Percentiles rank a stretch among this genome's conserved stretches.
Evolutionary conservation across 2,329 filamentous ascomycete genomes (phyloP).

Genomic region (Davidsoniella eucalypti): DNA sequence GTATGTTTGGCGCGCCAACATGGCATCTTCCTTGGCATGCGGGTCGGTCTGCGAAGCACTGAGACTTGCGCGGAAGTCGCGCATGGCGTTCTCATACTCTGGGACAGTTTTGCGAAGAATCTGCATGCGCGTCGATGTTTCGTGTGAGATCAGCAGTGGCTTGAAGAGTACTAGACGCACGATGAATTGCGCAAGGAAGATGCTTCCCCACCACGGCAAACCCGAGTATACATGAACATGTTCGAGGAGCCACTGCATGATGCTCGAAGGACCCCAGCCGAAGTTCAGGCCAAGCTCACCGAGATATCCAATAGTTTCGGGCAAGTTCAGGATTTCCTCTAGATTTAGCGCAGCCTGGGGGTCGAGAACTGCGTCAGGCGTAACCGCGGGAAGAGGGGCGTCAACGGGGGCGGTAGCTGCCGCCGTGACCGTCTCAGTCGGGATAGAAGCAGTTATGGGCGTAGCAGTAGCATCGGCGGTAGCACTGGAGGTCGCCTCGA

Average conservation of each 20-base stretch:
- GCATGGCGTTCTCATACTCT: slow-evolving; percentile 28
- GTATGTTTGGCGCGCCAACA: slow-evolving; percentile 18
- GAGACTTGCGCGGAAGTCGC: slow-evolving; percentile 31
- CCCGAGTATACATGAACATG: slow-evolving; percentile 62
- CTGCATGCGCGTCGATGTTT: slow-evolving; percentile 45
- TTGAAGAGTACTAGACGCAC: slow-evolving; percentile 51
- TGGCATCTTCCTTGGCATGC: slow-evolving; percentile 12
- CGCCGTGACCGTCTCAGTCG: slow-evolving; percentile 11
- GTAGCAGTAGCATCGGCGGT: slow-evolving; percentile 12
- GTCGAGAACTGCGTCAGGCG: slow-evolving; percentile 12
- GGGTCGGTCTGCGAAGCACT: slow-evolving; percentile 23
- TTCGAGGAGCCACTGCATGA: slow-evolving; percentile 64
- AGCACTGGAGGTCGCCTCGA: slow-evolving; percentile 14
- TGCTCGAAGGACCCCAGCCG: slow-evolving; percentile 60
- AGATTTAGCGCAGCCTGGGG: slow-evolving; percentile 17
- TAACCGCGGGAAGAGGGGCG: slow-evolving; percentile 15
- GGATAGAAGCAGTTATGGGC: slow-evolving; percentile 3
- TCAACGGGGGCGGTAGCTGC: slow-evolving; percentile 11
- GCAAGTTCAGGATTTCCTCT: slow-evolving; percentile 33
- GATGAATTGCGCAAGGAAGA: slow-evolving; percentile 46
- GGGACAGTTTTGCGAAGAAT: slow-evolving; percentile 35
- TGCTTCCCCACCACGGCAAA: slow-evolving; percentile 68
- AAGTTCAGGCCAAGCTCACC: slow-evolving; percentile 72
- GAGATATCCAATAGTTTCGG: slow-evolving; percentile 69
- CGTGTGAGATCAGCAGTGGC: slow-evolving; percentile 43